Evolutionary conservation across 495 filamentous ascomycete species (phyloP), one percentile per base, ranked within the genome.

Genomic region (Aspergillus ostianus): DNA sequence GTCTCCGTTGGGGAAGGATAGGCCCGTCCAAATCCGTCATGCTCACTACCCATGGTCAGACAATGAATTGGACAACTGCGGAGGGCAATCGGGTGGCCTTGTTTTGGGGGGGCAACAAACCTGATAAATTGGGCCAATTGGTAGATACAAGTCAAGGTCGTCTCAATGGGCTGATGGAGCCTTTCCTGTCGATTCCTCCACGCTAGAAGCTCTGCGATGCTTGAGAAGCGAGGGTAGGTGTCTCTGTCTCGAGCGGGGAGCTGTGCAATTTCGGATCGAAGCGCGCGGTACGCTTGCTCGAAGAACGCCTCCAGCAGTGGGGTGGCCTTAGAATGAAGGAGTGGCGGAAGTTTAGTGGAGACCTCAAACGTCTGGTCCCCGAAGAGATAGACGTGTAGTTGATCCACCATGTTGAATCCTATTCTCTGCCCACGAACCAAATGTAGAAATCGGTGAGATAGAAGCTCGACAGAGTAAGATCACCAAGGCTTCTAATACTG

Each of bases 311-410:
- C 80, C 32, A 89, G 69, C 10, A 89, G 70, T 32, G 84, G 74
- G 65, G 88, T 85, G 60, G 84, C 82, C 64, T 85, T 86, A 53
- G 80, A 77, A 56, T 84, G 77, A 67, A 85, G 64, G 72, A 88
- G 59, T 76, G 78, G 75, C 78, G 79, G 77, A 57, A 92, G 75
- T 51, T 87, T 84, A 46, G 77, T 77, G 62, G 86, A 83, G 55
- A 85, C 85, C 64, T 89, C 85, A 61, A 86, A 79, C 23, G 87
- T 90, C 77, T 91, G 88, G 71, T 93, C 89, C 75, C 89, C 90
- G 70, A 91, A 90, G 63, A 88, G 64, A 68, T 74, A 77, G 52
- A 71, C 32, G 32, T 36, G 32, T 8, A 36, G 32, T 12, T 36
- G 7, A 6, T 36, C 2, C 32, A 12, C 32, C 32, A 36, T 36